A percentile compares a stretch with the other conserved stretches of the same genome.
These are phyloP conservation scores for Chamaecyparis obtusa DNA, from an alignment of 75 land plant species.

Conservation along the genomic window DNA sequence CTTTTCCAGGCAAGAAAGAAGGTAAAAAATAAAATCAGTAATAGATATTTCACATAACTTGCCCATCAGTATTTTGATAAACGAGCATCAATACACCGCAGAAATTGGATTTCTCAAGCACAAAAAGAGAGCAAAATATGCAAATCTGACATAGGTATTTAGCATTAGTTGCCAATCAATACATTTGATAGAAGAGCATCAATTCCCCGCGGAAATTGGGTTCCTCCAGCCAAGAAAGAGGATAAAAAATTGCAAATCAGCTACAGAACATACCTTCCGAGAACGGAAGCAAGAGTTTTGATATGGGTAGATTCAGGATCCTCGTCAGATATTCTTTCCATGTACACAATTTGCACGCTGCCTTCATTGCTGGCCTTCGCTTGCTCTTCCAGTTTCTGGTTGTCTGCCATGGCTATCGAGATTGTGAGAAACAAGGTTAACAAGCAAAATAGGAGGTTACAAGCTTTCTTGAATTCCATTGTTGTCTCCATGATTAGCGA, in stretches of 20 bases:
- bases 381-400: background rate
- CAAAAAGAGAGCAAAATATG: background rate
- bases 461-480: background rate
- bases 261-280: slow-evolving; percentile 43
- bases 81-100: too few species aligned
- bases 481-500: background rate
- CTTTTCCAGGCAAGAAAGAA: too few species aligned
- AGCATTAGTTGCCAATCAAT: background rate
- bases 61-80: too few species aligned
- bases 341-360: slow-evolving; percentile 60
- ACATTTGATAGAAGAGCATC: too few species aligned
- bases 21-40: background rate
- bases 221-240: too few species aligned
- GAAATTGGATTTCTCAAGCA: background rate
- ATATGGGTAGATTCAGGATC: slow-evolving; percentile 56
- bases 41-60: too few species aligned
- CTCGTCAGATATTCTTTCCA: slow-evolving; percentile 38
- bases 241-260: background rate
- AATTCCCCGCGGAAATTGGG: too few species aligned
- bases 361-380: background rate
- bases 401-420: slow-evolving; percentile 2
- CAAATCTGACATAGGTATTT: too few species aligned
- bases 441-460: background rate
- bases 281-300: slow-evolving; percentile 52
- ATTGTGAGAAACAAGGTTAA: background rate